phyloP scores from a whole-genome alignment of 129 eudicot genomes.

The Flaveria brownii region DNA sequence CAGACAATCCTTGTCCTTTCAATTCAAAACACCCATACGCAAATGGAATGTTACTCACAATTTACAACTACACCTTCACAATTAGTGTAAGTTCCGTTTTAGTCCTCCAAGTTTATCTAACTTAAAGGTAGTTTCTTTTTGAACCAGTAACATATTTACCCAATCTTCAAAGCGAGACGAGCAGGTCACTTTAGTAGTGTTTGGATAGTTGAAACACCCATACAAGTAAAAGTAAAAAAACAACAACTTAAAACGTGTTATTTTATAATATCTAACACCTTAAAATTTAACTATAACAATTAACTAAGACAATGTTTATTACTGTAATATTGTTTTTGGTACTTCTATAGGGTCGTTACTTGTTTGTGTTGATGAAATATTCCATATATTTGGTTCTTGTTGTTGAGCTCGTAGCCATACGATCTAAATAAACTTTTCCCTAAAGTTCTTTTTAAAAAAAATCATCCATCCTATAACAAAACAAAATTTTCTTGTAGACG shows the following conservation, averaged over 20 bases:
- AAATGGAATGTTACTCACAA: conserved; percentile 15
- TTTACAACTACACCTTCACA: conserved; percentile 7
- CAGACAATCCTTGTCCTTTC: conserved; percentile 30
- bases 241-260: no score
- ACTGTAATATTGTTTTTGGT: no score
- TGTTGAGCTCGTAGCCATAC: neutral
- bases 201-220: no score
- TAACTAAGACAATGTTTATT: no score
- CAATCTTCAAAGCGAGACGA: no score
- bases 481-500: no score
- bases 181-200: no score
- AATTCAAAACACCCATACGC: conserved; percentile 14
- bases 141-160: neutral
- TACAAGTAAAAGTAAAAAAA: no score
- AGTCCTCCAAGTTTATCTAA: neutral
- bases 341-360: neutral
- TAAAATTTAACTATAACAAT: no score
- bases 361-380: neutral
- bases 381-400: neutral
- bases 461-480: no score
- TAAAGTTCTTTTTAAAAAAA: no score
- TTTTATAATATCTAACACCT: no score
- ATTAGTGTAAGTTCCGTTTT: neutral
- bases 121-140: neutral
- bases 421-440: neutral